Evolutionary conservation across 345 rosid genomes (phyloP).

Genomic region (Raphanus raphanistrum): DNA sequence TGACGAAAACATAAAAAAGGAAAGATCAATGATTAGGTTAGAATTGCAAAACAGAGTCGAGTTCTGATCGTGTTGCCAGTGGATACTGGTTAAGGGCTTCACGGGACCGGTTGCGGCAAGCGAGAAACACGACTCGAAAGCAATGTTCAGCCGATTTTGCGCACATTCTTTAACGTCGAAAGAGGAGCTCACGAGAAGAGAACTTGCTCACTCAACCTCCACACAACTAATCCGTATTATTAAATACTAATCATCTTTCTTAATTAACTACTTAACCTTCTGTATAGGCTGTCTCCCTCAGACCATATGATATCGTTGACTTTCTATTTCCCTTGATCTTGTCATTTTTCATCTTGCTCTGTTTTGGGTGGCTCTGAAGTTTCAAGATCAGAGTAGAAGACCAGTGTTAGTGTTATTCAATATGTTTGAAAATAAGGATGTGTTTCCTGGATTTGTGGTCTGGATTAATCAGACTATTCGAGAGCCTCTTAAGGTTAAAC

Average conservation of each 20-base stretch:
- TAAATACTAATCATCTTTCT: not conserved
- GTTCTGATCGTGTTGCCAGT: not conserved
- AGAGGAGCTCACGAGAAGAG: slow-evolving; percentile 25
- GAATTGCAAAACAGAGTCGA: not conserved
- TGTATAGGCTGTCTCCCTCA: not conserved
- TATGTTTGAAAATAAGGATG: slow-evolving; percentile 5
- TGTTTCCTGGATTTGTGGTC: not conserved
- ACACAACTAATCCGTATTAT: slow-evolving; percentile 18
- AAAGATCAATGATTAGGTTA: not conserved
- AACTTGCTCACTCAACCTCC: slow-evolving; percentile 27
- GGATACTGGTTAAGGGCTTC: not conserved
- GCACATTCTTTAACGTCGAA: slow-evolving; percentile 33
- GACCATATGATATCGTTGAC: slow-evolving; percentile 16
- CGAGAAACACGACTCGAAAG: slow-evolving; percentile 23
- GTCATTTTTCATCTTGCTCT: slow-evolving; percentile 2
- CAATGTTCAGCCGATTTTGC: slow-evolving; percentile 18
- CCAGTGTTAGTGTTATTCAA: not conserved
- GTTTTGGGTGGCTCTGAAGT: slow-evolving; percentile 24
- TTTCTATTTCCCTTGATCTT: not conserved
- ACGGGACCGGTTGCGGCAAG: not conserved
- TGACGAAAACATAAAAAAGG: too few species aligned
- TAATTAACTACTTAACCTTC: not conserved
- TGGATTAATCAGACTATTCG: slow-evolving; percentile 39
- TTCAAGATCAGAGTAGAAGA: slow-evolving; percentile 31
- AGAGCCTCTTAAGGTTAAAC: slow-evolving; percentile 37